These are phyloP conservation scores for Fusarium coffeatum DNA, from an alignment of 2,329 filamentous ascomycete species.

Conservation along the genomic window DNA sequence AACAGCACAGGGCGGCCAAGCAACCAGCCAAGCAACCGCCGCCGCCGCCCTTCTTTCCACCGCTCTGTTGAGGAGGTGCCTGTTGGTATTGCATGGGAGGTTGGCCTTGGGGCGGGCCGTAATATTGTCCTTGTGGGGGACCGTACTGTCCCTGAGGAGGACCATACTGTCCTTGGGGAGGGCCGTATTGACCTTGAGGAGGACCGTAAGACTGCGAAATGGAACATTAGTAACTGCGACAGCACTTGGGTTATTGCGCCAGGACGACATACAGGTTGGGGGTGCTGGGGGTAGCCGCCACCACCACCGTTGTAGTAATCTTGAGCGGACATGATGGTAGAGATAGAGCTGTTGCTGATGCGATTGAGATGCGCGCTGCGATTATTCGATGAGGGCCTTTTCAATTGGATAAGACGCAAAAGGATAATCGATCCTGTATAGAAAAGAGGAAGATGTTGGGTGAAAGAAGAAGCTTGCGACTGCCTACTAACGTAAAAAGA, in stretches of 20 bases:
- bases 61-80: slow-evolving; percentile 51
- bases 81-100: slow-evolving; percentile 60
- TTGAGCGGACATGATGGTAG: slow-evolving; percentile 53
- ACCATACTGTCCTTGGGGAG: slow-evolving; percentile 46
- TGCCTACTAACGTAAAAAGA: not conserved
- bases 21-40: slow-evolving; percentile 60
- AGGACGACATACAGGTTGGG: slow-evolving; percentile 52
- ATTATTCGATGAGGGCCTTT: not conserved
- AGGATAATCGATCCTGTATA: not conserved
- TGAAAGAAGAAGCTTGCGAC: slow-evolving; percentile 11
- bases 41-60: slow-evolving; percentile 50
- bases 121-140: slow-evolving; percentile 47
- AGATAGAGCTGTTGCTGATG: not conserved
- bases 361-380: slow-evolving; percentile 3
- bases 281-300: slow-evolving; percentile 54
- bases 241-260: not conserved
- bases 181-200: slow-evolving; percentile 45
- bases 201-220: slow-evolving; percentile 48
- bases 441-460: slow-evolving; percentile 1
- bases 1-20: slow-evolving; percentile 63
- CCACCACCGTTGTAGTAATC: slow-evolving; percentile 55
- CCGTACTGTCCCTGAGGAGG: slow-evolving; percentile 49
- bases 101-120: slow-evolving; percentile 52
- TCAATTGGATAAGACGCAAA: not conserved
- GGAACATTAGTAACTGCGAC: slow-evolving; percentile 28